phyloP scores from a whole-genome alignment of 805 yeast species.

The Saccharomyces mikatae region DNA sequence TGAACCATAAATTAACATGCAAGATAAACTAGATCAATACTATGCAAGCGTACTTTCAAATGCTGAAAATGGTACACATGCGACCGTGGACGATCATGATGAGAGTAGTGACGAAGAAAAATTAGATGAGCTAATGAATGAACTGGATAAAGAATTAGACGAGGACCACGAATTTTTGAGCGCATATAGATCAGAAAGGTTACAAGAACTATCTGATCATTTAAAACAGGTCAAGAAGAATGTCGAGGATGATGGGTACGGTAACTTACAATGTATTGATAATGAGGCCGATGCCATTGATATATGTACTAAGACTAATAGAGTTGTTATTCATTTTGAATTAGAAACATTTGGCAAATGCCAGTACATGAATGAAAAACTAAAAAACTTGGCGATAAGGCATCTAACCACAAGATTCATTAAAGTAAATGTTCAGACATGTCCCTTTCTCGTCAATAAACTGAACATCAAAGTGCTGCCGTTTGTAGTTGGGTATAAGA shows the following conservation, averaged over 20 bases:
- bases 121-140: conserved; percentile 38
- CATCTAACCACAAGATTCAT: conserved; percentile 49
- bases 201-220: conserved; percentile 46
- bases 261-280: conserved; percentile 34
- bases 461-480: conserved; percentile 64
- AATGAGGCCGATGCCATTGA: conserved; percentile 54
- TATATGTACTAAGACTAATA: conserved; percentile 36
- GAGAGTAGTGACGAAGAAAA: conserved; percentile 16
- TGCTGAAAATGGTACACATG: not conserved
- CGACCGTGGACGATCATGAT: not conserved
- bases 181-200: conserved; percentile 54
- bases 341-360: conserved; percentile 58
- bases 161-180: conserved; percentile 45
- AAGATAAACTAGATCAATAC: not conserved
- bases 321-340: conserved; percentile 53
- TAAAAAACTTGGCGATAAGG: conserved; percentile 42
- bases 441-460: conserved; percentile 65
- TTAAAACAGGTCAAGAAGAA: conserved; percentile 31
- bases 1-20: not conserved
- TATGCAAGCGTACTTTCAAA: not conserved
- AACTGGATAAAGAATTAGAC: conserved; percentile 34
- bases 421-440: conserved; percentile 50
- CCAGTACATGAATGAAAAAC: conserved; percentile 43
- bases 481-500: conserved; percentile 51
- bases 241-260: conserved; percentile 36